Evolutionary conservation across 2,329 filamentous ascomycete genomes (phyloP).

Genomic region (Escovopsis sp.): DNA sequence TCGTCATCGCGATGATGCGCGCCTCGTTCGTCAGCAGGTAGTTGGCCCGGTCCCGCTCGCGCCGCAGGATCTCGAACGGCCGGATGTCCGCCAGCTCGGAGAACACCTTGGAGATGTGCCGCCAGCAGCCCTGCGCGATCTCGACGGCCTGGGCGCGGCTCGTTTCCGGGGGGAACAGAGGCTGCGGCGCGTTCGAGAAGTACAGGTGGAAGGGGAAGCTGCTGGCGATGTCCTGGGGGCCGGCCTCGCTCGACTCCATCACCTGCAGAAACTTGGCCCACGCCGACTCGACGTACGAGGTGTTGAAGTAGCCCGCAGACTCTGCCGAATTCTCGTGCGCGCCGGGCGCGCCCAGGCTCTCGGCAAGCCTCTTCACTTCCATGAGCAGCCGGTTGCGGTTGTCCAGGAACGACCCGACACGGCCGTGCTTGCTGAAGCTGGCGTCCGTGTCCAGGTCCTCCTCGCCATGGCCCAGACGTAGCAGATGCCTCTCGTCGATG

Average conservation of each 20-base stretch:
- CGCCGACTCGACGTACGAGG: conserved; percentile 73
- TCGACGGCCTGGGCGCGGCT: conserved; percentile 56
- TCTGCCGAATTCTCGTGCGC: conserved; percentile 95
- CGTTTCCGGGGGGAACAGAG: conserved; percentile 56
- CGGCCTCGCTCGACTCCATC: conserved; percentile 38
- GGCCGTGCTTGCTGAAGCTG: conserved; percentile 85
- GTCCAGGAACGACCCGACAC: conserved; percentile 89
- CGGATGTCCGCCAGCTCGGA: conserved; percentile 82
- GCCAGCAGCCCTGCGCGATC: conserved; percentile 69
- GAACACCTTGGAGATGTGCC: conserved; percentile 81
- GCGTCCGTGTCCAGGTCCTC: conserved; percentile 78
- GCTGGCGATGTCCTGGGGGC: conserved; percentile 45
- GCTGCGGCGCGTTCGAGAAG: conserved; percentile 76
- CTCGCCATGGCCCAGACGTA: conserved; percentile 87
- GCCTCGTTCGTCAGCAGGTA: conserved; percentile 92
- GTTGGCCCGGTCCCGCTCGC: conserved; percentile 84
- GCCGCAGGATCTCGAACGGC: conserved; percentile 85
- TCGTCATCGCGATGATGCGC: conserved; percentile 97
- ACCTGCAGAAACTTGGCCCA: conserved; percentile 68
- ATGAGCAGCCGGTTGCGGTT: conserved; percentile 63
- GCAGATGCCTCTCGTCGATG: conserved; percentile 85
- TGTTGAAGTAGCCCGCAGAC: conserved; percentile 92
- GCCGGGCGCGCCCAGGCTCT: conserved; percentile 71
- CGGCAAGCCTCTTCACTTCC: conserved; percentile 76
- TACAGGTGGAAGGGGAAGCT: conserved; percentile 80